phyloP scores from a whole-genome alignment of 208 protist genomes.

The Crithidia sp. region DNA sequence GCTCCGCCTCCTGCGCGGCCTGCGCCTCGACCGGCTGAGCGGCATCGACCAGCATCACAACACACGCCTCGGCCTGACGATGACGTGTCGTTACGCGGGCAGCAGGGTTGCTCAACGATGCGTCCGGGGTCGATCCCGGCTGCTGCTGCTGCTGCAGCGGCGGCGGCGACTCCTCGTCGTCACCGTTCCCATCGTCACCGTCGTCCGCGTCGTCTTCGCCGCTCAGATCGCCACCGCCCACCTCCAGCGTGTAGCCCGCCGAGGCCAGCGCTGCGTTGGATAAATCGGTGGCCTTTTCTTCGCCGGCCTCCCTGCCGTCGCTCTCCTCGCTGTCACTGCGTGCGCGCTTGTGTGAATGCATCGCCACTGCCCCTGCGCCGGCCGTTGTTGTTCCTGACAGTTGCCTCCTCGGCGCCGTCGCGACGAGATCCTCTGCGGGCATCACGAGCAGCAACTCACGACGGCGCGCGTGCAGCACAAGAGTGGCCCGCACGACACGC shows the following conservation, averaged over 20 bases:
- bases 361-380: not conserved
- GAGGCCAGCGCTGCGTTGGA: not conserved
- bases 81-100: not conserved
- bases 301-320: slow-evolving; percentile 6
- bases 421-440: slow-evolving; percentile 38
- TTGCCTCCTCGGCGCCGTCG: not conserved
- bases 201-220: slow-evolving; percentile 8
- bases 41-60: slow-evolving; percentile 40
- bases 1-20: slow-evolving; percentile 62
- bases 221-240: not conserved
- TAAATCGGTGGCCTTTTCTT: not conserved
- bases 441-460: slow-evolving; percentile 54
- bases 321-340: slow-evolving; percentile 6
- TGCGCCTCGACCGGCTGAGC: slow-evolving; percentile 58
- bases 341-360: not conserved
- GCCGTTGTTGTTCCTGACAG: not conserved
- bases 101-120: not conserved
- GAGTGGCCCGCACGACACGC: slow-evolving; percentile 44
- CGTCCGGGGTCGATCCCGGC: not conserved
- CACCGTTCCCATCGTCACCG: slow-evolving; percentile 13
- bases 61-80: slow-evolving; percentile 7
- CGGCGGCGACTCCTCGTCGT: slow-evolving; percentile 4
- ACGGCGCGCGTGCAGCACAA: slow-evolving; percentile 31
- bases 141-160: not conserved
- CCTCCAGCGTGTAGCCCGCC: not conserved